Percentiles rank a stretch among this genome's conserved stretches.
Conservation (phyloP, 129 eudicot species). For the Calendula officinalis region DNA sequence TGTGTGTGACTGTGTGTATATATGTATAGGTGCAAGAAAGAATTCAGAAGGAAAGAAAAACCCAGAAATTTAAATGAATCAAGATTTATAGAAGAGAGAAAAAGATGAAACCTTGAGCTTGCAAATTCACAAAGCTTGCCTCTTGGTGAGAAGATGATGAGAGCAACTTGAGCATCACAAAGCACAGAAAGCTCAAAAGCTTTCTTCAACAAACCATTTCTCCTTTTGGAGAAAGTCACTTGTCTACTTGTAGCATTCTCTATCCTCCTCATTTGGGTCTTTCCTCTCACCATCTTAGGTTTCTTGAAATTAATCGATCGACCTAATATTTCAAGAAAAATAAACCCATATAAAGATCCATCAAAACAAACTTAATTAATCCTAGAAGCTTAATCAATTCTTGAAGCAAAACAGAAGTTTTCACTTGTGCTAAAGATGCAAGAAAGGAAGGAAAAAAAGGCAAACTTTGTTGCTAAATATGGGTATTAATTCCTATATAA, state of each 20-base stretch:
- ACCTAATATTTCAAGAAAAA: conserved; percentile 27
- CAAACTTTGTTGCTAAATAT: conserved; percentile 34
- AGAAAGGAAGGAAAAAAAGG: conserved; percentile 10
- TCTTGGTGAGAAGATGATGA: conserved; percentile 84
- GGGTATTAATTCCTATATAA: conserved; percentile 30
- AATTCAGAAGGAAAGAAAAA: conserved; percentile 4
- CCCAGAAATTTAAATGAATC: conserved; percentile 17
- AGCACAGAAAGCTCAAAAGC: conserved; percentile 91
- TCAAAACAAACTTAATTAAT: conserved; percentile 8
- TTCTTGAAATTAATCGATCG: conserved; percentile 18
- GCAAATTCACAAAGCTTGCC: conserved; percentile 94
- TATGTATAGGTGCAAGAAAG: conserved; percentile 12
- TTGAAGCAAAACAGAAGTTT: conserved; percentile 7
- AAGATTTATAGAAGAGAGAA: conserved; percentile 23
- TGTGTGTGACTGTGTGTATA: background rate
- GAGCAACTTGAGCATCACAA: conserved; percentile 86
- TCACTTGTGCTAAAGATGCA: background rate
- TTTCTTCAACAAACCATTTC: conserved; percentile 78
- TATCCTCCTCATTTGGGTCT: conserved; percentile 88
- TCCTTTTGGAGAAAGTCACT: conserved; percentile 79
- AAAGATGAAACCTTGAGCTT: conserved; percentile 62
- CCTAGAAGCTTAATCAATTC: conserved; percentile 7
- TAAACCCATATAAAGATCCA: conserved; percentile 23
- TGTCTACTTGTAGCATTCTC: conserved; percentile 90
- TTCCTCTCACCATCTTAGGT: conserved; percentile 77